Evolutionary conservation across 306 rosid genomes (phyloP).

Genomic region (Glycine latifolia): DNA sequence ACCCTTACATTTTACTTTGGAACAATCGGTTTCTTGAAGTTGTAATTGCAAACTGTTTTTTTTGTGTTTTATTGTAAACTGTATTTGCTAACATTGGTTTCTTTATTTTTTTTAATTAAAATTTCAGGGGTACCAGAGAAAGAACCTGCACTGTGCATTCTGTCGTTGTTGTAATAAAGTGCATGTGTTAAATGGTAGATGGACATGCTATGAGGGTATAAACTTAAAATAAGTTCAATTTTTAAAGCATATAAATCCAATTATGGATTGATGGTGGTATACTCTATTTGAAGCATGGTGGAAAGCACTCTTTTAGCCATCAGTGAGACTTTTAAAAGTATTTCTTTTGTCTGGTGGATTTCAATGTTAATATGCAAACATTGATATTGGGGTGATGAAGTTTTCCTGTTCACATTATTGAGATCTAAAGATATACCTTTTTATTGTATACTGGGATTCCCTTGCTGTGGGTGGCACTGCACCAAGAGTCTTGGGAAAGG

Average conservation of each 20-base stretch:
- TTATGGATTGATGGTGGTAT: conserved; percentile 47
- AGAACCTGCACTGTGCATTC: conserved; percentile 48
- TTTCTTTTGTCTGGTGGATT: conserved; percentile 45
- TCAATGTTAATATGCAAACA: background rate
- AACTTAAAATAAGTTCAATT: conserved; percentile 48
- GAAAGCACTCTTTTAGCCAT: conserved; percentile 46
- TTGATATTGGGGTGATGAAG: conserved; percentile 34
- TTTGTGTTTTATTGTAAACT: background rate
- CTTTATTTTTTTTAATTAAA: conserved; percentile 9
- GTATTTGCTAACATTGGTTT: conserved; percentile 5
- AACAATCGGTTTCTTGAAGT: background rate
- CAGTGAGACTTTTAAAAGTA: conserved; percentile 21
- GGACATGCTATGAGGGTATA: conserved; percentile 46
- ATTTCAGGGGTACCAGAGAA: conserved; percentile 44
- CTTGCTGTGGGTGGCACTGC: conserved; percentile 40
- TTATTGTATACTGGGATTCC: conserved; percentile 43
- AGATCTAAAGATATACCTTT: conserved; percentile 26
- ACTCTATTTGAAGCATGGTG: conserved; percentile 30
- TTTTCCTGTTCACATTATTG: conserved; percentile 22
- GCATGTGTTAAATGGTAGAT: conserved; percentile 43
- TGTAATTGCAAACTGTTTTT: background rate
- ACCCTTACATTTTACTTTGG: background rate
- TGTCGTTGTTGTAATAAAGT: conserved; percentile 46
- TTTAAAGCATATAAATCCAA: conserved; percentile 42
- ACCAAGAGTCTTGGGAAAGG: conserved; percentile 11